Percentiles rank a stretch among this genome's conserved stretches.
Conservation (phyloP, 768 basidiomycete species). For the Podaxis pistillaris region DNA sequence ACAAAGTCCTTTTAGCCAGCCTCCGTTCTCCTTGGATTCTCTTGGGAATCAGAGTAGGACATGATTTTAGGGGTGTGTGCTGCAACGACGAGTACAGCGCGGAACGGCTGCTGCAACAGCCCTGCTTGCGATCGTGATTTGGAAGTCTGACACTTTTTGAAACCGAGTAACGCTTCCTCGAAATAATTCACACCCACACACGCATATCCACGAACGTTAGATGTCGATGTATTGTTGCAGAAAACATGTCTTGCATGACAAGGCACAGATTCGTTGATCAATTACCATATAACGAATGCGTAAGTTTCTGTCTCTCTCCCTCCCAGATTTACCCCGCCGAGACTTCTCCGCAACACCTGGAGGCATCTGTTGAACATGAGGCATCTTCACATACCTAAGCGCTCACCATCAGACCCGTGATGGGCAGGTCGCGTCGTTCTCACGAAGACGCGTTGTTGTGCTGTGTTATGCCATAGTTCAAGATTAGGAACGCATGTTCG, state of each 20-base stretch:
- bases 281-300: too few relatives aligned
- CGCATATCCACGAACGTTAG: too few relatives aligned
- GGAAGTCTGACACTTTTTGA: too few relatives aligned
- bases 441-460: constrained; percentile 39
- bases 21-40: not conserved
- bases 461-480: constrained; percentile 39
- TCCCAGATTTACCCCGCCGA: not conserved
- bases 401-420: constrained; percentile 6
- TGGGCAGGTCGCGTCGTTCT: constrained; percentile 26
- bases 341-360: not conserved
- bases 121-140: not conserved
- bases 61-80: not conserved
- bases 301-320: not conserved
- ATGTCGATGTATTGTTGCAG: too few relatives aligned
- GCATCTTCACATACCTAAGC: not conserved
- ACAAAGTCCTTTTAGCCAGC: not conserved
- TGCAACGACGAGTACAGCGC: not conserved
- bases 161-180: too few relatives aligned
- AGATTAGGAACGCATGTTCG: constrained; percentile 21
- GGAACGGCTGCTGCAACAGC: not conserved
- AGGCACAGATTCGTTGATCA: not conserved
- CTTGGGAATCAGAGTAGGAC: not conserved
- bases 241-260: not conserved
- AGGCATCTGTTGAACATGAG: not conserved
- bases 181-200: too few relatives aligned